Conservation (phyloP, 2,329 filamentous ascomycete genomes). For the Emmonsiellopsis sp. region DNA sequence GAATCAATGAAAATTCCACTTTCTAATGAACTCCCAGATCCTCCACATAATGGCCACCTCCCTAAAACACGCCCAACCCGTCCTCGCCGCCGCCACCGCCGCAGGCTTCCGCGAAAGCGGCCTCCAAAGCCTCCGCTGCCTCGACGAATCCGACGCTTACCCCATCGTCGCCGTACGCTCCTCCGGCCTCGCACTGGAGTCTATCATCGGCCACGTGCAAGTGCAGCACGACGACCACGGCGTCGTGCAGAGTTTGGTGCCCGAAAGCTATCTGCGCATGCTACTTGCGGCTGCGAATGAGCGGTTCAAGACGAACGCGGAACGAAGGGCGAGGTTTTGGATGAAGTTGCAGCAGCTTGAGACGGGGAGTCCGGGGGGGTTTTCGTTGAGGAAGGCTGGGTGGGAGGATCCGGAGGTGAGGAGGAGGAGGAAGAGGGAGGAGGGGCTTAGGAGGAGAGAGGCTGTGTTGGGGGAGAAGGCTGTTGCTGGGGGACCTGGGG, state of each 20-base stretch:
- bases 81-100: slow-evolving; percentile 66
- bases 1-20: background rate
- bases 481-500: background rate
- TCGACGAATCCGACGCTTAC: slow-evolving; percentile 34
- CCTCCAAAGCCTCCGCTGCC: slow-evolving; percentile 53
- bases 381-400: slow-evolving; percentile 6
- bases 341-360: slow-evolving; percentile 19
- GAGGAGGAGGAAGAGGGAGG: slow-evolving; percentile 32
- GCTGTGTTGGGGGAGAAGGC: slow-evolving; percentile 2
- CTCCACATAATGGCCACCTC: slow-evolving; percentile 78
- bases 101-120: slow-evolving; percentile 89
- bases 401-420: slow-evolving; percentile 33
- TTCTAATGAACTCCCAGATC: slow-evolving; percentile 49
- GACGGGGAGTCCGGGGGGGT: slow-evolving; percentile 8
- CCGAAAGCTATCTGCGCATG: slow-evolving; percentile 56
- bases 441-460: slow-evolving; percentile 30
- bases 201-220: slow-evolving; percentile 55
- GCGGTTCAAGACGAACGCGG: slow-evolving; percentile 32
- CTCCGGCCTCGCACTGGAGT: slow-evolving; percentile 72
- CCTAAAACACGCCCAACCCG: slow-evolving; percentile 60
- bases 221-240: slow-evolving; percentile 20
- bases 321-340: slow-evolving; percentile 32
- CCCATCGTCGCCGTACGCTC: slow-evolving; percentile 82
- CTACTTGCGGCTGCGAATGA: slow-evolving; percentile 65
- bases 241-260: slow-evolving; percentile 48